A percentile compares a stretch with the other conserved stretches of the same genome.
Evolutionary conservation across 2,329 filamentous ascomycete species (phyloP).

Genomic region (Pseudocercospora cruenta): DNA sequence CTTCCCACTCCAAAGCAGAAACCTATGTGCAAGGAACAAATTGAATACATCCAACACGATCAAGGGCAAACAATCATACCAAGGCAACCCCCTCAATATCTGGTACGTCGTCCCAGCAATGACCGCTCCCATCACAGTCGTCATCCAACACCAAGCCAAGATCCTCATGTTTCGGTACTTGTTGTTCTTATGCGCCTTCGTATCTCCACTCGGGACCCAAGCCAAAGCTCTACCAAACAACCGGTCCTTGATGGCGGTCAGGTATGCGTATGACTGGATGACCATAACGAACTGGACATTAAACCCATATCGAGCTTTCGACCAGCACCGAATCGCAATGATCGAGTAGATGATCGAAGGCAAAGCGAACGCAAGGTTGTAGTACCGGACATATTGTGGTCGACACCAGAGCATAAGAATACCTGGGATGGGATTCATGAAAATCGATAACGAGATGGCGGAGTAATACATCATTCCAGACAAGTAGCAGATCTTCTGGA

Average conservation of each 20-base stretch:
- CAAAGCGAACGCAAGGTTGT: slow-evolving; percentile 50
- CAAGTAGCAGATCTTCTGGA: slow-evolving; percentile 50
- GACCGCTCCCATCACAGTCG: slow-evolving; percentile 40
- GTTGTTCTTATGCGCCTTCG: slow-evolving; percentile 47
- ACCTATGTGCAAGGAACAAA: slow-evolving; percentile 46
- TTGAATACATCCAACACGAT: slow-evolving; percentile 47
- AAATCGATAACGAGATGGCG: slow-evolving; percentile 46
- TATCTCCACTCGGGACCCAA: slow-evolving; percentile 47
- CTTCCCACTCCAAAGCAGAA: slow-evolving; percentile 40
- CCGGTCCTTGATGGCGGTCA: slow-evolving; percentile 49
- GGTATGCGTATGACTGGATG: slow-evolving; percentile 49
- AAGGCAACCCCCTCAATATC: slow-evolving; percentile 41
- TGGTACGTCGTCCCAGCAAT: slow-evolving; percentile 43
- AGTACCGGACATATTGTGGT: slow-evolving; percentile 49
- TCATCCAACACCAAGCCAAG: slow-evolving; percentile 45
- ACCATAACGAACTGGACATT: slow-evolving; percentile 50
- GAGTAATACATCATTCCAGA: slow-evolving; percentile 49
- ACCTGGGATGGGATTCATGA: slow-evolving; percentile 47
- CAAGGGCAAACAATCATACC: slow-evolving; percentile 48
- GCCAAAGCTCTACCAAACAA: slow-evolving; percentile 46
- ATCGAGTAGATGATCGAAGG: slow-evolving; percentile 47
- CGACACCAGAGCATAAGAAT: slow-evolving; percentile 47
- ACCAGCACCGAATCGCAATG: slow-evolving; percentile 46
- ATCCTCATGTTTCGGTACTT: slow-evolving; percentile 51
- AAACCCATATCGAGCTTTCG: slow-evolving; percentile 47